phyloP scores from a whole-genome alignment of 2,329 filamentous ascomycete genomes.

The Coniosporium tulheliwenetii region DNA sequence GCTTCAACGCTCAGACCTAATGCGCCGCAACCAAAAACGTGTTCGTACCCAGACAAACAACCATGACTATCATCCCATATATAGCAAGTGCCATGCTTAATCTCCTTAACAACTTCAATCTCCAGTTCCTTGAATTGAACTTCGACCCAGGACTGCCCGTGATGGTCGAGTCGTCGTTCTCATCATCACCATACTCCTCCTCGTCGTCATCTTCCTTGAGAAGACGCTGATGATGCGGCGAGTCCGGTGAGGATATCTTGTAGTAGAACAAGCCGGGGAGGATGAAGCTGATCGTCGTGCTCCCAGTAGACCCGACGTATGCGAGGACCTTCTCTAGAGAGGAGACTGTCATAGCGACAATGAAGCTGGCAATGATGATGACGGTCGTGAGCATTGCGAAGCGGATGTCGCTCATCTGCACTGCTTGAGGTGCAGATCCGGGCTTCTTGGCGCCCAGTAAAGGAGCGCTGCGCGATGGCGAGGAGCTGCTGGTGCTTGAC shows the following conservation, averaged over 20 bases:
- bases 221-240: conserved; percentile 68
- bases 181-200: conserved; percentile 42
- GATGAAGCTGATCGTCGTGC: conserved; percentile 93
- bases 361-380: conserved; percentile 73
- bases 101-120: conserved; percentile 48
- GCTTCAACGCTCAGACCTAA: conserved; percentile 18
- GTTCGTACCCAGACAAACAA: conserved; percentile 74
- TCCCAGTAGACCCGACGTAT: conserved; percentile 89
- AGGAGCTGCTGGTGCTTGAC: background rate
- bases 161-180: conserved; percentile 29
- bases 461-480: conserved; percentile 1
- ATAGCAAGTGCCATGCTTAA: conserved; percentile 60
- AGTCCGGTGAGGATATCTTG: conserved; percentile 87
- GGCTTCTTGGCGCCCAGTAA: conserved; percentile 3
- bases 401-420: conserved; percentile 65
- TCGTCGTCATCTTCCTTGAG: conserved; percentile 84
- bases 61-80: conserved; percentile 81
- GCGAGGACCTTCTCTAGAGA: conserved; percentile 83
- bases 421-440: conserved; percentile 17
- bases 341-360: conserved; percentile 78
- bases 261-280: conserved; percentile 95
- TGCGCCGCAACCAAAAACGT: conserved; percentile 58
- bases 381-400: conserved; percentile 81
- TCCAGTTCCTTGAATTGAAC: conserved; percentile 39
- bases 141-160: conserved; percentile 36